Evolutionary conservation across 768 basidiomycete genomes (phyloP).

Genomic region (Boletus insuetus): DNA sequence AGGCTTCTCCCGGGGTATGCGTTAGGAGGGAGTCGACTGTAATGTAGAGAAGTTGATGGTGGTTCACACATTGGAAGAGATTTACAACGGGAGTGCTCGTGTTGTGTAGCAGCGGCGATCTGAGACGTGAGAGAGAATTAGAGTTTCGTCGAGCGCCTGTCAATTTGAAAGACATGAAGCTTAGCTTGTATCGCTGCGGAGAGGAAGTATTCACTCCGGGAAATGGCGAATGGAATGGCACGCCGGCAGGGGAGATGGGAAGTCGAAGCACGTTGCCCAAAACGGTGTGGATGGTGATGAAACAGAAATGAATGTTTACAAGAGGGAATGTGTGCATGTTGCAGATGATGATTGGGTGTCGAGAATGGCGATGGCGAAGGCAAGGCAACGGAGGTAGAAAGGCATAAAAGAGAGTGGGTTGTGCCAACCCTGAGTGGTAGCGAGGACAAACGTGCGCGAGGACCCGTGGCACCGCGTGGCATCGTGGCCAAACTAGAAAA

Average conservation of each 20-base stretch:
- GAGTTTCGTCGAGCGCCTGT: slow-evolving; percentile 13
- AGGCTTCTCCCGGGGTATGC: no score
- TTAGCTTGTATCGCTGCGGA: slow-evolving; percentile 1
- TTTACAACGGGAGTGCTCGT: not conserved
- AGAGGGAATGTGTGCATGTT: slow-evolving; percentile 22
- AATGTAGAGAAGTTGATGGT: no score
- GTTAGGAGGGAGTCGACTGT: no score
- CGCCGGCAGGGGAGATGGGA: not conserved
- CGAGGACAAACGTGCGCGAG: slow-evolving; percentile 34
- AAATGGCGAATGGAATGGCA: not conserved
- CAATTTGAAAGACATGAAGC: slow-evolving; percentile 26
- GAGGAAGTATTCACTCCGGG: not conserved
- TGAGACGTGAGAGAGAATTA: slow-evolving; percentile 15
- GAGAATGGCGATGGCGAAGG: slow-evolving; percentile 8
- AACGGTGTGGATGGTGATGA: slow-evolving; percentile 3
- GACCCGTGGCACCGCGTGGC: slow-evolving; percentile 34
- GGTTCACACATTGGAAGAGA: no score
- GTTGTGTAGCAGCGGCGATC: not conserved
- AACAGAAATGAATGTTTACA: slow-evolving; percentile 17
- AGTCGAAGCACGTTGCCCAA: slow-evolving; percentile 18
- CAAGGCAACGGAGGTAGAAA: slow-evolving; percentile 7
- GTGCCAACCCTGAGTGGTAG: slow-evolving; percentile 13
- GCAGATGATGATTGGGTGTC: slow-evolving; percentile 22
- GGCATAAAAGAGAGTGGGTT: not conserved
- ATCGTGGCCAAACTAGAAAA: slow-evolving; percentile 28